Percentiles rank a stretch among this genome's conserved stretches.
phyloP scores from a whole-genome alignment of 805 yeast genomes.

The Sporopachydermia lactativora region DNA sequence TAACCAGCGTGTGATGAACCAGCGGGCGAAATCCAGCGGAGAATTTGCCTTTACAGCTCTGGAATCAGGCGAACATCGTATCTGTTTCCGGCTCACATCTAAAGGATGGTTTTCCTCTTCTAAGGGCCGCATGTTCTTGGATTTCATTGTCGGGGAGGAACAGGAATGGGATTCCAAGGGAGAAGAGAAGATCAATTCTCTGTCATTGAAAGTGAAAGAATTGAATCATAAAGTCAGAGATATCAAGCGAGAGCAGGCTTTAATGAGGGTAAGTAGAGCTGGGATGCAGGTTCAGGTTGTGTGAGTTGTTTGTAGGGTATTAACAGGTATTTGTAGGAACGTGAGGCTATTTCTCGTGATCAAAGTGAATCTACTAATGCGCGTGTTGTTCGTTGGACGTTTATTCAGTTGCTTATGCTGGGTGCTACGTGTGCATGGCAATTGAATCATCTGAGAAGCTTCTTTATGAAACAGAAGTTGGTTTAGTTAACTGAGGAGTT shows the following conservation, averaged over 20 bases:
- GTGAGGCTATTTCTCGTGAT: conserved; percentile 68
- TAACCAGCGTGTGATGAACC: conserved; percentile 63
- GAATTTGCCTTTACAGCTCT: conserved; percentile 71
- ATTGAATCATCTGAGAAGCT: conserved; percentile 58
- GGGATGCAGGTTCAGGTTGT: too few relatives aligned
- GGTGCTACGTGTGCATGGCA: conserved; percentile 63
- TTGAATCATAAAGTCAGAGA: conserved; percentile 43
- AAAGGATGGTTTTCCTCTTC: conserved; percentile 50
- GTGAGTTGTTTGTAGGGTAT: too few relatives aligned
- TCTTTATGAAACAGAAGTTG: conserved; percentile 80
- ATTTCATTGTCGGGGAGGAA: conserved; percentile 55
- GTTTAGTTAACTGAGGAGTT: conserved; percentile 33
- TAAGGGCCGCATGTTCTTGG: conserved; percentile 57
- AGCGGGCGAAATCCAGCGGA: conserved; percentile 44
- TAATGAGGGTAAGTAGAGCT: conserved; percentile 26
- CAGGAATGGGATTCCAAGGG: conserved; percentile 49
- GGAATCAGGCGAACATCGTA: conserved; percentile 73
- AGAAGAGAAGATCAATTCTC: conserved; percentile 34
- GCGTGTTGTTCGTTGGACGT: conserved; percentile 59
- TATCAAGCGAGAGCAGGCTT: conserved; percentile 50
- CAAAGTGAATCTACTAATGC: conserved; percentile 64
- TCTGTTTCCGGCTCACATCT: conserved; percentile 53
- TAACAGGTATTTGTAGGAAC: conserved; percentile 24
- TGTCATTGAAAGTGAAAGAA: conserved; percentile 41
- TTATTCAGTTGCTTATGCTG: conserved; percentile 56